These are phyloP conservation scores for Cyclanthera cordifolia DNA, from an alignment of 306 rosid genomes.

Conservation along the genomic window DNA sequence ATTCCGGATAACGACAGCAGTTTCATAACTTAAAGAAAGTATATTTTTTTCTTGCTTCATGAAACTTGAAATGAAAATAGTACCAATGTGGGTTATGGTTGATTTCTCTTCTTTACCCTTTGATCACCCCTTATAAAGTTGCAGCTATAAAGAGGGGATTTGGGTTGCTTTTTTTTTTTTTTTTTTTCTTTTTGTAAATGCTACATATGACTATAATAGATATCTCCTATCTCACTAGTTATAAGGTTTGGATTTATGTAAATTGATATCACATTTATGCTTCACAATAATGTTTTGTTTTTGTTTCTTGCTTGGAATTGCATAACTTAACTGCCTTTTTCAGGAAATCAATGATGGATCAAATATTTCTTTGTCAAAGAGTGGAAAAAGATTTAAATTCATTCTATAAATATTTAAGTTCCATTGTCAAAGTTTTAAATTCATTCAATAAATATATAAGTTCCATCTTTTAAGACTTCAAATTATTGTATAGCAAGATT, in stretches of 20 bases:
- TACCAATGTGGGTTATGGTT: slow-evolving; percentile 56
- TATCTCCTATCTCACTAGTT: slow-evolving; percentile 40
- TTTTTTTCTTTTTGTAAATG: slow-evolving; percentile 59
- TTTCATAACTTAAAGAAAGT: slow-evolving; percentile 14
- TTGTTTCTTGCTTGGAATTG: slow-evolving; percentile 1
- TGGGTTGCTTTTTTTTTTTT: slow-evolving; percentile 51
- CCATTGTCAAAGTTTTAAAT: not conserved
- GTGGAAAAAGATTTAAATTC: not conserved
- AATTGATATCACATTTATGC: slow-evolving; percentile 1
- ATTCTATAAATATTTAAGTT: no score
- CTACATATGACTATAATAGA: slow-evolving; percentile 50
- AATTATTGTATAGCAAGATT: not conserved
- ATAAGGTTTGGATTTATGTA: slow-evolving; percentile 32
- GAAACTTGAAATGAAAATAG: slow-evolving; percentile 18
- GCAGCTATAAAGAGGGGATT: slow-evolving; percentile 27
- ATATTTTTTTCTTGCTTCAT: slow-evolving; percentile 23
- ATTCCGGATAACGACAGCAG: slow-evolving; percentile 4
- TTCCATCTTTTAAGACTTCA: not conserved
- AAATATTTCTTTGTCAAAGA: not conserved
- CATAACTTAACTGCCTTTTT: not conserved
- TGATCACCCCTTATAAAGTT: slow-evolving; percentile 29
- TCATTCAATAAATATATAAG: not conserved
- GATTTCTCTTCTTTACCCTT: slow-evolving; percentile 29
- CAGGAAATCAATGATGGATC: not conserved
- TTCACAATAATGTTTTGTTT: slow-evolving; percentile 1